These are phyloP conservation scores for Nakazawaea ernobii DNA, from an alignment of 805 yeast genomes.

Conservation along the genomic window DNA sequence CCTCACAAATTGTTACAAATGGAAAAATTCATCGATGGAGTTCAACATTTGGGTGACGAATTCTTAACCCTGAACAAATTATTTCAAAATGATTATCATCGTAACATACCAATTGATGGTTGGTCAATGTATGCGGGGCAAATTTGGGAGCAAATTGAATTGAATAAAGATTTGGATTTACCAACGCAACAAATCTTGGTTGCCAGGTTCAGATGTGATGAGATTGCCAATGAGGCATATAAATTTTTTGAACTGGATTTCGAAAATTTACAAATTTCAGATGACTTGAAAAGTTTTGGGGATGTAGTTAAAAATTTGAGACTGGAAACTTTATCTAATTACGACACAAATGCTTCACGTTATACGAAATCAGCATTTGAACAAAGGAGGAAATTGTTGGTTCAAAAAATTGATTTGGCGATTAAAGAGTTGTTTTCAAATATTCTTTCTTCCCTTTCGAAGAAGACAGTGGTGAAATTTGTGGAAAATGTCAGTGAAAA, in stretches of 20 bases:
- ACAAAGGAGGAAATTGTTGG: conserved; percentile 50
- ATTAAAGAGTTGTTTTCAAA: conserved; percentile 37
- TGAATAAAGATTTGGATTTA: conserved; percentile 87
- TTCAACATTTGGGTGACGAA: conserved; percentile 56
- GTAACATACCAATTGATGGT: conserved; percentile 88
- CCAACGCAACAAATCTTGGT: conserved; percentile 96
- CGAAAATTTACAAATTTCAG: conserved; percentile 21
- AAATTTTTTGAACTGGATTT: conserved; percentile 35
- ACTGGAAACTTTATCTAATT: conserved; percentile 40
- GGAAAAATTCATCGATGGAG: conserved; percentile 59
- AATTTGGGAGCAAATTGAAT: conserved; percentile 92
- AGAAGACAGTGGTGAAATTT: conserved; percentile 26
- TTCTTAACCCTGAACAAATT: conserved; percentile 38
- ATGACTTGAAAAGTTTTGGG: conserved; percentile 31
- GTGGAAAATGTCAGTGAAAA: conserved; percentile 17
- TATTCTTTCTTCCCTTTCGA: conserved; percentile 33
- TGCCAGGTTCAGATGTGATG: conserved; percentile 92
- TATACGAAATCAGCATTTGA: conserved; percentile 63
- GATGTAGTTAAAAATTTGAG: conserved; percentile 37
- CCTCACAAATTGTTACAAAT: conserved; percentile 82
- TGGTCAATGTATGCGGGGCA: conserved; percentile 89
- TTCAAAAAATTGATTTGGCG: conserved; percentile 39
- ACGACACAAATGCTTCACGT: conserved; percentile 70
- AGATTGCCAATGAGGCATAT: conserved; percentile 57
- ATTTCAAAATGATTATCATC: conserved; percentile 71